phyloP scores from a whole-genome alignment of 2,329 filamentous ascomycete genomes.

The Aspergillus melleus region DNA sequence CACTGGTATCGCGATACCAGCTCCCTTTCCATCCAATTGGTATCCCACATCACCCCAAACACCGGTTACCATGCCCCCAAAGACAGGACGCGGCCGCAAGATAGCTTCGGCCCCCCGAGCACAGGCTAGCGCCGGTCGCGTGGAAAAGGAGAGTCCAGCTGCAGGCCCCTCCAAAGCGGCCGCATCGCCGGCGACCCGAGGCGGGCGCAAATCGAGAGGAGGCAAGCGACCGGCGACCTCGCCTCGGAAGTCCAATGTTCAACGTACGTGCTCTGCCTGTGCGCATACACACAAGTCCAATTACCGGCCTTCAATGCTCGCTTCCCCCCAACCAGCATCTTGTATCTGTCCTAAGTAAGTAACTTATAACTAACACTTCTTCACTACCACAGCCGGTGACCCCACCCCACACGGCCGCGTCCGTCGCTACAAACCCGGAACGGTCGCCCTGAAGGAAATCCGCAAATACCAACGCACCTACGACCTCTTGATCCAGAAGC shows the following conservation, averaged over 20 bases:
- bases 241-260: constrained; percentile 33
- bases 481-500: constrained; percentile 73
- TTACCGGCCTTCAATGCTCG: too few species aligned
- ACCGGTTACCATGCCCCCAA: constrained; percentile 30
- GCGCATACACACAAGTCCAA: neutral
- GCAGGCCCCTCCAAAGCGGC: constrained; percentile 17
- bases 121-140: constrained; percentile 1
- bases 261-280: constrained; percentile 31
- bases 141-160: constrained; percentile 7
- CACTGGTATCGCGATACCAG: neutral
- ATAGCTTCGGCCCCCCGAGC: constrained; percentile 9
- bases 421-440: constrained; percentile 73
- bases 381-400: constrained; percentile 62
- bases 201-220: constrained; percentile 23
- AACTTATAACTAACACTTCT: constrained; percentile 1
- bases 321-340: too few species aligned
- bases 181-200: constrained; percentile 6
- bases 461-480: constrained; percentile 85
- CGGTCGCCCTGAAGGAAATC: constrained; percentile 87
- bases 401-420: constrained; percentile 63
- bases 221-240: constrained; percentile 24
- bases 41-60: neutral
- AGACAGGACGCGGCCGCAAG: constrained; percentile 23
- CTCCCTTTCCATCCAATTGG: neutral
- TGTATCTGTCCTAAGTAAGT: too few species aligned